phyloP scores from a whole-genome alignment of 768 basidiomycete genomes.

The Amyloporia xantha region DNA sequence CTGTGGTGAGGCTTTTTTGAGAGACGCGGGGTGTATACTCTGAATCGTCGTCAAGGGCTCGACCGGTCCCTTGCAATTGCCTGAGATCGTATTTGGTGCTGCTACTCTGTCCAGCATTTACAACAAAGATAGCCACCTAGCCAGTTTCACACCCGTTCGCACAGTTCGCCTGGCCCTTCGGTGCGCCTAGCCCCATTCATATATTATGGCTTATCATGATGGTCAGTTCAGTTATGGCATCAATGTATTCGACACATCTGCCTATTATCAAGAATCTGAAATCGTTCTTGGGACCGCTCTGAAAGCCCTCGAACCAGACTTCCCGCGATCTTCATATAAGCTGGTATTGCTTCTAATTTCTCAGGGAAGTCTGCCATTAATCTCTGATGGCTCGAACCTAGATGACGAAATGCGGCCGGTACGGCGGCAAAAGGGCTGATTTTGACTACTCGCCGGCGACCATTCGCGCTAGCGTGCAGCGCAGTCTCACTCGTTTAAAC shows the following conservation, averaged over 20 bases:
- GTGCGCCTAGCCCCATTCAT: constrained; percentile 31
- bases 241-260: constrained; percentile 73
- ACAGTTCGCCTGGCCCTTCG: constrained; percentile 70
- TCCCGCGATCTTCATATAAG: constrained; percentile 72
- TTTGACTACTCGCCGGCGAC: constrained; percentile 72
- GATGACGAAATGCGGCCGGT: constrained; percentile 87
- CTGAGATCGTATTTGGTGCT: constrained; percentile 63
- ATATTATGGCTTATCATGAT: neutral
- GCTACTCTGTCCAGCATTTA: constrained; percentile 65
- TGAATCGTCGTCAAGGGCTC: constrained; percentile 19
- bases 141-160: constrained; percentile 51
- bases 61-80: constrained; percentile 29
- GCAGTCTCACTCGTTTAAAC: constrained; percentile 61
- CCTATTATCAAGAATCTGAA: constrained; percentile 78
- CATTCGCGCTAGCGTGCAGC: constrained; percentile 59
- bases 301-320: constrained; percentile 52
- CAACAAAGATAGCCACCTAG: constrained; percentile 52
- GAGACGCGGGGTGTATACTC: neutral
- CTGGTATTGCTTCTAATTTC: constrained; percentile 36
- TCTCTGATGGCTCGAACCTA: constrained; percentile 22
- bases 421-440: constrained; percentile 39
- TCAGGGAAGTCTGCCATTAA: neutral
- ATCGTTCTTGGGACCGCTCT: constrained; percentile 65
- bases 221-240: constrained; percentile 64
- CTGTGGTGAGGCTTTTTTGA: constrained; percentile 26